Evolutionary conservation across 2,329 filamentous ascomycete species (phyloP).

Genomic region (Didymellaceae sp.): DNA sequence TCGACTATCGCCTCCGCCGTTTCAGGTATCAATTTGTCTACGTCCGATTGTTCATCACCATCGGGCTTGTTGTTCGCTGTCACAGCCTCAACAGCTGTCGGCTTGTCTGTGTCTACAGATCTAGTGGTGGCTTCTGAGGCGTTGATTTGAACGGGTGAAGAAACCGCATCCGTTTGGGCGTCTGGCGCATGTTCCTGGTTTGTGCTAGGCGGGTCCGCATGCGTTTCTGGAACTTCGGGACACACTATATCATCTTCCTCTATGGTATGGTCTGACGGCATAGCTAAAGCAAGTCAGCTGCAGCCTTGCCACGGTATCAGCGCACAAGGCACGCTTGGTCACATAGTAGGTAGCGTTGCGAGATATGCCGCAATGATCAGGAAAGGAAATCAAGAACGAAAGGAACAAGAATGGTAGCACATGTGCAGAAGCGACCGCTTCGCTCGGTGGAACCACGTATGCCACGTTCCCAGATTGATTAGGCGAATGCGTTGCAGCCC

Average conservation of each 20-base stretch:
- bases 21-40: neutral
- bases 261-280: neutral
- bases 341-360: slow-evolving; percentile 1
- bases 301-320: slow-evolving; percentile 6
- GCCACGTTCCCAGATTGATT: slow-evolving; percentile 20
- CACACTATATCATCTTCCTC: neutral
- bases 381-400: neutral
- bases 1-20: neutral
- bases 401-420: slow-evolving; percentile 5
- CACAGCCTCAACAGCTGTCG: slow-evolving; percentile 10
- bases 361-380: neutral
- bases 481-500: slow-evolving; percentile 38
- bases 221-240: neutral
- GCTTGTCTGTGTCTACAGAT: neutral
- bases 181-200: neutral
- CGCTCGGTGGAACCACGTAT: slow-evolving; percentile 28
- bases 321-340: slow-evolving; percentile 8
- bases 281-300: slow-evolving; percentile 8
- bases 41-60: too few relatives aligned
- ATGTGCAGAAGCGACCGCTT: slow-evolving; percentile 3
- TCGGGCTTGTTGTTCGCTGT: slow-evolving; percentile 7
- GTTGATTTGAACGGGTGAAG: neutral
- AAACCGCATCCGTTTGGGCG: neutral
- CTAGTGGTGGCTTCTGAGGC: neutral
- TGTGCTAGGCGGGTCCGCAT: neutral